Conservation (phyloP, 163 green algal genomes). For the Chloroidium sp. region DNA sequence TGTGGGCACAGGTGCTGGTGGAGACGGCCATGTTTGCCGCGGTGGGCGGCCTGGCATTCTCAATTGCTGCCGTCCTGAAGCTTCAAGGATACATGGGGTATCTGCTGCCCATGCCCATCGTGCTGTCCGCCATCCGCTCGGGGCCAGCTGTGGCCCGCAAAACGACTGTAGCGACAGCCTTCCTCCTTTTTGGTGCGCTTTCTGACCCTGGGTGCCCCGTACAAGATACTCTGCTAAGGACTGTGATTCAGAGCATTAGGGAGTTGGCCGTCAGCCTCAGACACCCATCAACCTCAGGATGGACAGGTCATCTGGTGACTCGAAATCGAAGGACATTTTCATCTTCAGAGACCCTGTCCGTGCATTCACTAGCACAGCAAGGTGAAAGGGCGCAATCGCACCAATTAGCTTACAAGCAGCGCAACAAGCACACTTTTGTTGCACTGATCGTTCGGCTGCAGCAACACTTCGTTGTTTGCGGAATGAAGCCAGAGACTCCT, state of each 20-base stretch:
- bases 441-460: no score
- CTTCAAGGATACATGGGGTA: constrained; percentile 77
- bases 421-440: no score
- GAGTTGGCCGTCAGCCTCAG: neutral
- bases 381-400: no score
- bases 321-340: no score
- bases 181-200: constrained; percentile 67
- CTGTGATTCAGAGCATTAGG: neutral
- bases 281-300: neutral
- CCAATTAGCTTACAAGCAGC: no score
- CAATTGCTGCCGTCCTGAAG: constrained; percentile 67
- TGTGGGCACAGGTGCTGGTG: constrained; percentile 44
- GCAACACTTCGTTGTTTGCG: no score
- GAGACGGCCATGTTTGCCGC: constrained; percentile 88
- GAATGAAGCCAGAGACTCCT: no score
- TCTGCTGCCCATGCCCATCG: constrained; percentile 77
- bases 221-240: no score
- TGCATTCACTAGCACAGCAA: no score
- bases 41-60: constrained; percentile 71
- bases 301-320: no score
- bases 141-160: constrained; percentile 38
- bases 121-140: constrained; percentile 54
- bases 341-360: no score
- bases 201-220: neutral
- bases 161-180: constrained; percentile 61